phyloP scores from a whole-genome alignment of 192 early-diverging fungal genomes.

The Funneliformis geosporum region DNA sequence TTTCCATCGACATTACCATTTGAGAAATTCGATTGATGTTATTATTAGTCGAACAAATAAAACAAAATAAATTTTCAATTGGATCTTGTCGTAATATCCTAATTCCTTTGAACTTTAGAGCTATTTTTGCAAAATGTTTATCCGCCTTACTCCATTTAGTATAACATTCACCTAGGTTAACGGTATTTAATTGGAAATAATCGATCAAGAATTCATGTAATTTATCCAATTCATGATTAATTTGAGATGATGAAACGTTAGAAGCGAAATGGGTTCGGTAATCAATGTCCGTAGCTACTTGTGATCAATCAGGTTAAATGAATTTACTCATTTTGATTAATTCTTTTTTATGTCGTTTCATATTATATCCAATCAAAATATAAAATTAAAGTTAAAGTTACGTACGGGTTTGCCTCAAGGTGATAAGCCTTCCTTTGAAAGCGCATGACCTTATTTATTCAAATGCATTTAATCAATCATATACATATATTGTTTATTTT shows the following conservation, averaged over 20 bases:
- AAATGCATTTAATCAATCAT: not conserved
- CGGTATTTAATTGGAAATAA: slow-evolving; percentile 83
- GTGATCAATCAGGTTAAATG: not conserved
- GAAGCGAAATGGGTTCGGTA: not conserved
- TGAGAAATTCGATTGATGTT: slow-evolving; percentile 88
- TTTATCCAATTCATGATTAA: slow-evolving; percentile 30
- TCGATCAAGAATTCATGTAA: slow-evolving; percentile 56
- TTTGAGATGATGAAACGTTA: not conserved
- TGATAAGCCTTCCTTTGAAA: slow-evolving; percentile 57
- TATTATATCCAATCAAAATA: not conserved
- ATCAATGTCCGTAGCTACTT: not conserved
- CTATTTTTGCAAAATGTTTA: slow-evolving; percentile 65
- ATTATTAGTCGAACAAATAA: slow-evolving; percentile 95
- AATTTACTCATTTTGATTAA: not conserved
- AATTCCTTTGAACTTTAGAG: slow-evolving; percentile 59
- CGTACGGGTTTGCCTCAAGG: slow-evolving; percentile 64
- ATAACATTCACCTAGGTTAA: slow-evolving; percentile 60
- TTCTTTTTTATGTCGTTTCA: not conserved
- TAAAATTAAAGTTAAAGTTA: slow-evolving; percentile 8
- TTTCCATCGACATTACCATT: slow-evolving; percentile 59
- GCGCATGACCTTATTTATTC: slow-evolving; percentile 46
- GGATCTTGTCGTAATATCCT: slow-evolving; percentile 83
- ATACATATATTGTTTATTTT: not conserved
- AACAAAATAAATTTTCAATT: slow-evolving; percentile 82
- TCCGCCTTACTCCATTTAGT: slow-evolving; percentile 61